Conservation (phyloP, 2,329 filamentous ascomycete genomes). For the Trichophyton benhamiae region DNA sequence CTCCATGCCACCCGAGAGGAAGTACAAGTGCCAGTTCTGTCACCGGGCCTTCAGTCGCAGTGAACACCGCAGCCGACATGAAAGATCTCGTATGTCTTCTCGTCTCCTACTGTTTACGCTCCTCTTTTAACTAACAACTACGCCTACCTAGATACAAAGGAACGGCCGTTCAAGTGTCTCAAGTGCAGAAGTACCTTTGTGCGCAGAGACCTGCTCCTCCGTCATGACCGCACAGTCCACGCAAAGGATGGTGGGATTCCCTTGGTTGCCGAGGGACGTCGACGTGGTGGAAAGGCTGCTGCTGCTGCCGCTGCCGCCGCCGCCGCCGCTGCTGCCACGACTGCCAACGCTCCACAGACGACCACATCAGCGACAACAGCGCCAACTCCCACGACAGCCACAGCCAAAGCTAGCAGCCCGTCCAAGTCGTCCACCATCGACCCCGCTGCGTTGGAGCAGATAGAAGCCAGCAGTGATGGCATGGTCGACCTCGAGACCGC, state of each 20-base stretch:
- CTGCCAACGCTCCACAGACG: not conserved
- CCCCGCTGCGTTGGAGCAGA: slow-evolving; percentile 52
- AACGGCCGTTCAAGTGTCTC: slow-evolving; percentile 95
- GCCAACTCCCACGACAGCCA: slow-evolving; percentile 5
- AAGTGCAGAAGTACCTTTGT: slow-evolving; percentile 99
- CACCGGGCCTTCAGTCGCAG: slow-evolving; percentile 93
- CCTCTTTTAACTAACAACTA: not conserved
- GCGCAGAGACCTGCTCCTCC: slow-evolving; percentile 84
- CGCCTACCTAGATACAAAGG: slow-evolving; percentile 69
- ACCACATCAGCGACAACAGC: slow-evolving; percentile 6
- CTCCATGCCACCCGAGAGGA: slow-evolving; percentile 74
- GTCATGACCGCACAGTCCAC: slow-evolving; percentile 96
- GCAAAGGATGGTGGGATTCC: slow-evolving; percentile 94
- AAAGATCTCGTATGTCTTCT: slow-evolving; percentile 80
- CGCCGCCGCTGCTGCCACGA: slow-evolving; percentile 9
- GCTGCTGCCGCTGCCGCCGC: slow-evolving; percentile 35
- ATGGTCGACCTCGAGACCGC: slow-evolving; percentile 94
- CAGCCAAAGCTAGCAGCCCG: slow-evolving; percentile 42
- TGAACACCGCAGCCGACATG: slow-evolving; percentile 92
- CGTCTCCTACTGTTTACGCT: not conserved
- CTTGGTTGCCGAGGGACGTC: slow-evolving; percentile 87
- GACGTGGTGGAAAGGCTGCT: slow-evolving; percentile 34
- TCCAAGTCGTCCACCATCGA: slow-evolving; percentile 72
- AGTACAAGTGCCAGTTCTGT: slow-evolving; percentile 99
- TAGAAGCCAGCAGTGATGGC: slow-evolving; percentile 78